These are phyloP conservation scores for Wilcoxina mikolae DNA, from an alignment of 495 filamentous ascomycete species.

Conservation along the genomic window DNA sequence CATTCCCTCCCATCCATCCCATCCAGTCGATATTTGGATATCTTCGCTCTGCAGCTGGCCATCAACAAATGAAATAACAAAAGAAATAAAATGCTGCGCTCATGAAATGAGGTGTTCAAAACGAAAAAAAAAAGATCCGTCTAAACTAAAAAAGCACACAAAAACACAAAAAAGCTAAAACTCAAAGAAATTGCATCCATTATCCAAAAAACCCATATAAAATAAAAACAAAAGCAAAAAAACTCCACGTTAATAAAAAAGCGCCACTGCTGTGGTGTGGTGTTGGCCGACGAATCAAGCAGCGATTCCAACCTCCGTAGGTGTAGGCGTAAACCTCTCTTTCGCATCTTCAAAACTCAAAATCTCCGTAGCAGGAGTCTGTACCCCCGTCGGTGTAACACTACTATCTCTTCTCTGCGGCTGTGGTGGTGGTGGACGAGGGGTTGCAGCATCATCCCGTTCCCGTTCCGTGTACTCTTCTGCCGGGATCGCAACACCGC, in stretches of 20 bases:
- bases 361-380: background rate
- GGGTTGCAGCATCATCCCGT: background rate
- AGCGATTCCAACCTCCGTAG: background rate
- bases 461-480: background rate
- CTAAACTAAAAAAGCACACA: background rate
- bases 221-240: background rate
- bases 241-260: background rate
- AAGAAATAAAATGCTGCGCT: too few relatives aligned
- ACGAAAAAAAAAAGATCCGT: background rate
- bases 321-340: background rate
- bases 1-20: too few relatives aligned
- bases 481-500: background rate
- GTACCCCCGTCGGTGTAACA: background rate
- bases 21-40: too few relatives aligned
- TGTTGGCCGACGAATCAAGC: background rate
- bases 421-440: background rate
- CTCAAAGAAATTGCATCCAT: conserved; percentile 20
- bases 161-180: background rate
- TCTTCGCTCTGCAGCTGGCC: too few relatives aligned
- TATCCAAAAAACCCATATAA: conserved; percentile 6
- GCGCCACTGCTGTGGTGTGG: background rate
- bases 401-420: background rate
- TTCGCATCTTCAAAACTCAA: background rate
- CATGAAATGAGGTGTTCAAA: too few relatives aligned
- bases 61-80: too few relatives aligned